These are phyloP conservation scores for Peniophora sp. DNA, from an alignment of 1,284 basidiomycete species.

Conservation along the genomic window DNA sequence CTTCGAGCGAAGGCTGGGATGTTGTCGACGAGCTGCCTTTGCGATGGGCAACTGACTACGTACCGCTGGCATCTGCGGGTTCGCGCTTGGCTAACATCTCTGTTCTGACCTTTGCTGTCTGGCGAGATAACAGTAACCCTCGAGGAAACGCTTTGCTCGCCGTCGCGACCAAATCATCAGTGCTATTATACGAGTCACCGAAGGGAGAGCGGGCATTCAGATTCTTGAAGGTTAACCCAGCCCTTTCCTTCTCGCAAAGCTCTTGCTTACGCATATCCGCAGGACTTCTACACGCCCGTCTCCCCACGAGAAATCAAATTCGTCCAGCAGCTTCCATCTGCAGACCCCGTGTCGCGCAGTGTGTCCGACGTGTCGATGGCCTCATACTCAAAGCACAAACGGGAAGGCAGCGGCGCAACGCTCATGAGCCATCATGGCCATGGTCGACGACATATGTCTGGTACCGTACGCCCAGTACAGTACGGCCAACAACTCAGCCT, in stretches of 20 bases:
- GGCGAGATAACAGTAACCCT: conserved; percentile 42
- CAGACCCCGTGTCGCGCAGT: conserved; percentile 39
- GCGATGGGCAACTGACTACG: conserved; percentile 76
- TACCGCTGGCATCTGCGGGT: conserved; percentile 57
- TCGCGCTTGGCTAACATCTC: conserved; percentile 54
- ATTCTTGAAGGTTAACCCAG: conserved; percentile 56
- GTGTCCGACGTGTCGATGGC: conserved; percentile 27
- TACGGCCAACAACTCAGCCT: conserved; percentile 66
- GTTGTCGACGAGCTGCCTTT: conserved; percentile 68
- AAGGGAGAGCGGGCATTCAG: conserved; percentile 75
- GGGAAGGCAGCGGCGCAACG: conserved; percentile 18
- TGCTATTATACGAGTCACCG: conserved; percentile 71
- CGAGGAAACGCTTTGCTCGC: conserved; percentile 61
- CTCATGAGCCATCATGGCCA: conserved; percentile 14
- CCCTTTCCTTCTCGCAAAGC: not conserved
- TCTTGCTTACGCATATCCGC: conserved; percentile 1
- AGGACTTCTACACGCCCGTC: conserved; percentile 78
- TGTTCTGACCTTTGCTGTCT: conserved; percentile 60
- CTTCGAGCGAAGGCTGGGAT: conserved; percentile 56
- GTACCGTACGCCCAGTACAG: conserved; percentile 18
- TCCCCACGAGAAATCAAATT: conserved; percentile 57
- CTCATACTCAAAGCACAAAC: not conserved
- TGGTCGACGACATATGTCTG: conserved; percentile 13
- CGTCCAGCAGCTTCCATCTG: conserved; percentile 52
- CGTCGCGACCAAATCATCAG: conserved; percentile 64